Percentiles rank a stretch among this genome's conserved stretches.
Conservation (phyloP, 148 eudicot species). For the Nepenthes gracilis region DNA sequence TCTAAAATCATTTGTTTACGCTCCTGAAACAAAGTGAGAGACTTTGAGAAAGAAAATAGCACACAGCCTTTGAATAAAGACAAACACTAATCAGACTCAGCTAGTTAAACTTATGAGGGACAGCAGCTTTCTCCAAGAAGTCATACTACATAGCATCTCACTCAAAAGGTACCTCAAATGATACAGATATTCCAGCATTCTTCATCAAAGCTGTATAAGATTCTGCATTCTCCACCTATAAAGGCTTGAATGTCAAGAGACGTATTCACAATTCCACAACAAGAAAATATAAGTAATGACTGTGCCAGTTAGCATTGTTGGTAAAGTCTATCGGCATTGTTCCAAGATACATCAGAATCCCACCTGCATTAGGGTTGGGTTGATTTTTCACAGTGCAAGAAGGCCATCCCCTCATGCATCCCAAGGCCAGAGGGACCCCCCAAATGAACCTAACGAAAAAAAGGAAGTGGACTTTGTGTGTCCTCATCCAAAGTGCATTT, state of each 20-base stretch:
- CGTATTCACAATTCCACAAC: too few relatives aligned
- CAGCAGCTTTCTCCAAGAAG: not conserved
- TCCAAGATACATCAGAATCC: too few relatives aligned
- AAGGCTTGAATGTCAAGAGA: constrained; percentile 1
- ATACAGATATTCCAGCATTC: constrained; percentile 65
- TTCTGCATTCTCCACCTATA: constrained; percentile 79
- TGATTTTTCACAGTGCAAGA: too few relatives aligned
- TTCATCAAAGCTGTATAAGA: constrained; percentile 49
- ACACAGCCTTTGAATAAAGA: not conserved
- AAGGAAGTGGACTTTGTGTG: too few relatives aligned
- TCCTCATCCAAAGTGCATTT: too few relatives aligned
- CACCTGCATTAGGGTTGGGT: too few relatives aligned
- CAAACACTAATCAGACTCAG: not conserved
- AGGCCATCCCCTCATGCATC: too few relatives aligned
- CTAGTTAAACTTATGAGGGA: not conserved
- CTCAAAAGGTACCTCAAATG: constrained; percentile 46
- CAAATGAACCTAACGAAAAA: too few relatives aligned
- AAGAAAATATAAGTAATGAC: too few relatives aligned
- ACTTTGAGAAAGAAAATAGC: not conserved
- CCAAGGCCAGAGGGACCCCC: too few relatives aligned
- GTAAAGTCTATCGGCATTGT: too few relatives aligned
- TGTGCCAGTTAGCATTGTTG: too few relatives aligned
- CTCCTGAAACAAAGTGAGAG: constrained; percentile 33
- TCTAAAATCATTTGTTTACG: constrained; percentile 66
- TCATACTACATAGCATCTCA: not conserved